Conservation (phyloP, 2,329 filamentous ascomycete genomes). For the Paecilomyces sp. region DNA sequence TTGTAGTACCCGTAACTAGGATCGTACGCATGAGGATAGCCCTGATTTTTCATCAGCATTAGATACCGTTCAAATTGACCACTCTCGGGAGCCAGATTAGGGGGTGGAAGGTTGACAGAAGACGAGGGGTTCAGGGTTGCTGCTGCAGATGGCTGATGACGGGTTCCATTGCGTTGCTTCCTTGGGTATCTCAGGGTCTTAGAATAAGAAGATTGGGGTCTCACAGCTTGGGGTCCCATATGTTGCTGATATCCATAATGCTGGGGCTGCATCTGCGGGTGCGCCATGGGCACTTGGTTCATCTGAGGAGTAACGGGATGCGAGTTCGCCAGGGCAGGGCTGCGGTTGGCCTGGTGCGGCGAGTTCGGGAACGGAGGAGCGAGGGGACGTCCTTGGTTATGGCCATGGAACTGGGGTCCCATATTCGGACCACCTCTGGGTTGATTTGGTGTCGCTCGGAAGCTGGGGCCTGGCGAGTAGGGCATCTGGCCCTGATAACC, state of each 20-base stretch:
- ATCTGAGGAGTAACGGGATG: slow-evolving; percentile 65
- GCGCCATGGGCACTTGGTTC: slow-evolving; percentile 62
- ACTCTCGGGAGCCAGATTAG: slow-evolving; percentile 62
- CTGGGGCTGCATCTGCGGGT: slow-evolving; percentile 56
- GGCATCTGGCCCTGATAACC: slow-evolving; percentile 46
- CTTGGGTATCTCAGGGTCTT: slow-evolving; percentile 25
- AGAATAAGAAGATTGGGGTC: slow-evolving; percentile 31
- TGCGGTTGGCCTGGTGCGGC: slow-evolving; percentile 56
- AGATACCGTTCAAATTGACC: slow-evolving; percentile 68
- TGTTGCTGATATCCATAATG: slow-evolving; percentile 52
- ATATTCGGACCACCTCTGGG: slow-evolving; percentile 45
- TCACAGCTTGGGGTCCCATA: slow-evolving; percentile 56
- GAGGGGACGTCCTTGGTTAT: slow-evolving; percentile 34
- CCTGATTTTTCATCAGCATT: slow-evolving; percentile 59
- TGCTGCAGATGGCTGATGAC: slow-evolving; percentile 11
- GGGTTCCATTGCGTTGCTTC: slow-evolving; percentile 20
- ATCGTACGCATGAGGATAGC: slow-evolving; percentile 50
- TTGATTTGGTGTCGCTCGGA: slow-evolving; percentile 45
- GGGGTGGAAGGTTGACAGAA: slow-evolving; percentile 21
- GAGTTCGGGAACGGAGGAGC: slow-evolving; percentile 53
- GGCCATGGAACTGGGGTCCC: slow-evolving; percentile 44
- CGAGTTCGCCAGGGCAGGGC: slow-evolving; percentile 59
- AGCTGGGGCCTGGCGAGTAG: slow-evolving; percentile 49
- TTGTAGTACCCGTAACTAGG: slow-evolving; percentile 39
- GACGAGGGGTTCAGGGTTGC: slow-evolving; percentile 14